A percentile compares a stretch with the other conserved stretches of the same genome.
These are phyloP conservation scores for Naumovozyma dairenensis DNA, from an alignment of 805 yeast species.

Conservation along the genomic window DNA sequence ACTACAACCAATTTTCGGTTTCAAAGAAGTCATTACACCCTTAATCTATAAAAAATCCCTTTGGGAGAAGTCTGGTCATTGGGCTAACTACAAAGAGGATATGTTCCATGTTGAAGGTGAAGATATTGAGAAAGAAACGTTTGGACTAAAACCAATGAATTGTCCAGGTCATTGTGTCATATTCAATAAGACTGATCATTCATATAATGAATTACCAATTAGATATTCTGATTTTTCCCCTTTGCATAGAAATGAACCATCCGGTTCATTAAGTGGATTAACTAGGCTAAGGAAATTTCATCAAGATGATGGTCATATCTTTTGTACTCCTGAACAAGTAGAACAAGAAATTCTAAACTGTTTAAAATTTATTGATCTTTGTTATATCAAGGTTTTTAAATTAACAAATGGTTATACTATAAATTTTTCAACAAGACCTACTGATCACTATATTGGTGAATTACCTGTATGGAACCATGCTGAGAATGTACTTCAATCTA, in stretches of 20 bases:
- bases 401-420: constrained; percentile 33
- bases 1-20: constrained; percentile 62
- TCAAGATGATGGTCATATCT: constrained; percentile 97
- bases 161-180: constrained; percentile 93
- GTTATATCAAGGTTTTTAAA: constrained; percentile 53
- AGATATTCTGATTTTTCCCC: constrained; percentile 84
- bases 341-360: constrained; percentile 62
- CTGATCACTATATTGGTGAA: constrained; percentile 66
- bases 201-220: constrained; percentile 79
- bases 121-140: constrained; percentile 35
- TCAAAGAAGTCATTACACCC: constrained; percentile 89
- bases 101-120: constrained; percentile 80
- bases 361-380: constrained; percentile 60
- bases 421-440: constrained; percentile 79
- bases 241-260: constrained; percentile 86
- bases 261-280: constrained; percentile 87
- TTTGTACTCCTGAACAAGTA: constrained; percentile 74
- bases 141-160: constrained; percentile 90
- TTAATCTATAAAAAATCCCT: constrained; percentile 69
- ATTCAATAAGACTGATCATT: constrained; percentile 63
- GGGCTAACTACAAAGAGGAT: constrained; percentile 90
- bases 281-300: constrained; percentile 92
- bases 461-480: constrained; percentile 74
- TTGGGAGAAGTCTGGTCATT: constrained; percentile 92
- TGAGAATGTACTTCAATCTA: constrained; percentile 52